Evolutionary conservation across 140 eudicot genomes (phyloP).

Genomic region (Bidens hawaiensis): DNA sequence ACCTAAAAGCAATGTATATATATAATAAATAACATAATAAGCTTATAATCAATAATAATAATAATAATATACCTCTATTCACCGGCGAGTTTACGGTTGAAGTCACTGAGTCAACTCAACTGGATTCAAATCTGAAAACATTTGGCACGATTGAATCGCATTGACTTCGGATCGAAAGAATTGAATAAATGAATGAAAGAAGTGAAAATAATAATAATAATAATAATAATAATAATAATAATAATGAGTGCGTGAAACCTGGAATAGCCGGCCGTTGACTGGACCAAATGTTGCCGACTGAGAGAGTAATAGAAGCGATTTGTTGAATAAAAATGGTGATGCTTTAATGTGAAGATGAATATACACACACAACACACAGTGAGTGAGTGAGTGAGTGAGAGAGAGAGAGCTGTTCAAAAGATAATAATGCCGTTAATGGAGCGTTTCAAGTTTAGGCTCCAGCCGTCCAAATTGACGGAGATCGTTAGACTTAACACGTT

Average conservation of each 20-base stretch:
- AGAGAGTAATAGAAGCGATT: constrained; percentile 11
- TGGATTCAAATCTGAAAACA: constrained; percentile 31
- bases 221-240: no score
- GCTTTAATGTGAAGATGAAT: constrained; percentile 22
- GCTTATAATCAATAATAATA: background rate
- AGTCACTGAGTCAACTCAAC: constrained; percentile 35
- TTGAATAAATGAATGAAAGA: constrained; percentile 4
- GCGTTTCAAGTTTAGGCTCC: constrained; percentile 22
- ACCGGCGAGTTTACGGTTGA: constrained; percentile 15
- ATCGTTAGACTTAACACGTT: background rate
- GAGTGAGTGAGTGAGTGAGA: constrained; percentile 15
- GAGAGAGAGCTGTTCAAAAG: constrained; percentile 19
- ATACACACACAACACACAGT: constrained; percentile 7
- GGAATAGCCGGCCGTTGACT: constrained; percentile 42
- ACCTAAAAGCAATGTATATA: no score
- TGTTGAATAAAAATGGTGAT: constrained; percentile 11
- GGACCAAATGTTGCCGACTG: constrained; percentile 31
- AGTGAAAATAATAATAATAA: background rate
- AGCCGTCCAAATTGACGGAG: constrained; percentile 1
- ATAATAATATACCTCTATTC: constrained; percentile 15
- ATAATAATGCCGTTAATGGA: constrained; percentile 46
- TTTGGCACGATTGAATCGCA: constrained; percentile 20
- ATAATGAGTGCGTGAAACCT: constrained; percentile 17
- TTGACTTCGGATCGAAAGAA: constrained; percentile 19
- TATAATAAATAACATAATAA: no score